Conservation (phyloP, 805 yeast species). For the Schizosaccharomyces pombe region DNA sequence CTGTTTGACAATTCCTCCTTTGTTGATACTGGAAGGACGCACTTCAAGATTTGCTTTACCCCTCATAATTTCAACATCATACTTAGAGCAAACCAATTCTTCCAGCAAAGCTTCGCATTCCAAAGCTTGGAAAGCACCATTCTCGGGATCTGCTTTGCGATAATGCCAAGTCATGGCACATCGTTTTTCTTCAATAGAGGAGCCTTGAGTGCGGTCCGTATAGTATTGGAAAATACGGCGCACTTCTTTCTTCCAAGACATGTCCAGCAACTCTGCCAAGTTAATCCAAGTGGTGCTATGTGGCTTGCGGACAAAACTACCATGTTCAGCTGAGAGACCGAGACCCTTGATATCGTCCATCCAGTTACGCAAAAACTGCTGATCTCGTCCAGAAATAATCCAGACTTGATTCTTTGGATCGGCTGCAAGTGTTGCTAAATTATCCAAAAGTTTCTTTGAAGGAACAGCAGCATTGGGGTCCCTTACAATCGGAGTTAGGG, state of each 20-base stretch:
- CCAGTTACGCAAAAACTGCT: conserved; percentile 69
- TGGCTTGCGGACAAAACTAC: conserved; percentile 65
- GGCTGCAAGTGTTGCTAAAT: conserved; percentile 33
- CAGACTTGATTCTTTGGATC: conserved; percentile 76
- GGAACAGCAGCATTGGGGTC: conserved; percentile 99
- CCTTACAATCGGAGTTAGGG: conserved; percentile 81
- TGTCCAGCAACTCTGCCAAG: conserved; percentile 56
- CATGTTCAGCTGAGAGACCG: conserved; percentile 91
- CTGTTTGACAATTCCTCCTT: conserved; percentile 83
- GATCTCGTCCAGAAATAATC: conserved; percentile 93
- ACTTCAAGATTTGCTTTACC: conserved; percentile 96
- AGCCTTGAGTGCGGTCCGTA: conserved; percentile 78
- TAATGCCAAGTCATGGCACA: conserved; percentile 97
- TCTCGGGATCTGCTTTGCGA: conserved; percentile 78
- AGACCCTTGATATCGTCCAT: conserved; percentile 43
- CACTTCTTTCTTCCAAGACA: conserved; percentile 85
- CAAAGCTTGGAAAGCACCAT: conserved; percentile 68
- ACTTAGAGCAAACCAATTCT: conserved; percentile 33
- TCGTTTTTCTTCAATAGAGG: conserved; percentile 63
- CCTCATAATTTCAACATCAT: conserved; percentile 81
- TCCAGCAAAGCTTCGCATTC: conserved; percentile 43
- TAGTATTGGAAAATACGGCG: conserved; percentile 45
- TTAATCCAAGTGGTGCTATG: conserved; percentile 53
- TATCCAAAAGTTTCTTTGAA: conserved; percentile 38
- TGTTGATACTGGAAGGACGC: conserved; percentile 82